phyloP scores from a whole-genome alignment of 2,329 filamentous ascomycete species.

The Alternaria solani region DNA sequence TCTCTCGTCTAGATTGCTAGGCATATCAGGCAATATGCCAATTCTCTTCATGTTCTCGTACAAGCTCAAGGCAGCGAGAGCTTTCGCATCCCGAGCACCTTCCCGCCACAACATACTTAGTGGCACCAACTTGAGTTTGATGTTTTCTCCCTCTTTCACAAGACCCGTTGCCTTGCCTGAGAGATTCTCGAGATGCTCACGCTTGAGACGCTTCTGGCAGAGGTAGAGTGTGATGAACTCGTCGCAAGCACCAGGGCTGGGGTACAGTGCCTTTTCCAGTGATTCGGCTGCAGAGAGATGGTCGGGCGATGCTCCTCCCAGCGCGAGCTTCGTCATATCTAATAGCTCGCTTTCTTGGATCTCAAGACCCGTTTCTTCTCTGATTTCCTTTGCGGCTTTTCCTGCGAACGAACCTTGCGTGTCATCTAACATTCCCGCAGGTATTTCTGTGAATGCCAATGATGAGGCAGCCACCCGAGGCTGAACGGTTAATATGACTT shows the following conservation, averaged over 20 bases:
- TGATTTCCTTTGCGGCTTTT: constrained; percentile 64
- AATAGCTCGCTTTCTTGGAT: constrained; percentile 60
- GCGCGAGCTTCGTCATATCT: constrained; percentile 62
- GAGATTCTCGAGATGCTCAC: constrained; percentile 58
- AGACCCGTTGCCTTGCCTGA: constrained; percentile 64
- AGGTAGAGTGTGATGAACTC: constrained; percentile 67
- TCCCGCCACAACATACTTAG: constrained; percentile 63
- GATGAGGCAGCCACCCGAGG: constrained; percentile 65
- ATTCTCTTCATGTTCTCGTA: constrained; percentile 62
- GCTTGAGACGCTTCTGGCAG: constrained; percentile 61
- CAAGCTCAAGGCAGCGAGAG: constrained; percentile 63
- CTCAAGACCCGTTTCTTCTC: constrained; percentile 64
- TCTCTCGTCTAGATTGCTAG: constrained; percentile 23
- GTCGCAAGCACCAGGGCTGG: constrained; percentile 60
- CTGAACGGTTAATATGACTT: constrained; percentile 64
- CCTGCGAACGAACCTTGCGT: constrained; percentile 61
- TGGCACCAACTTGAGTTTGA: constrained; percentile 64
- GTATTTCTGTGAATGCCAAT: constrained; percentile 64
- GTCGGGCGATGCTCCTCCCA: constrained; percentile 28
- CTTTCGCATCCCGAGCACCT: constrained; percentile 64
- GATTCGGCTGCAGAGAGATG: not conserved
- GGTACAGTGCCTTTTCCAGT: not conserved
- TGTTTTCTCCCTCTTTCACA: constrained; percentile 65
- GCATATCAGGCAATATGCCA: constrained; percentile 49
- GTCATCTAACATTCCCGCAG: constrained; percentile 68